Evolutionary conservation across 805 yeast species (phyloP), one percentile per base, ranked within the genome.

Genomic region (Maudiozyma pseudohumilis): DNA sequence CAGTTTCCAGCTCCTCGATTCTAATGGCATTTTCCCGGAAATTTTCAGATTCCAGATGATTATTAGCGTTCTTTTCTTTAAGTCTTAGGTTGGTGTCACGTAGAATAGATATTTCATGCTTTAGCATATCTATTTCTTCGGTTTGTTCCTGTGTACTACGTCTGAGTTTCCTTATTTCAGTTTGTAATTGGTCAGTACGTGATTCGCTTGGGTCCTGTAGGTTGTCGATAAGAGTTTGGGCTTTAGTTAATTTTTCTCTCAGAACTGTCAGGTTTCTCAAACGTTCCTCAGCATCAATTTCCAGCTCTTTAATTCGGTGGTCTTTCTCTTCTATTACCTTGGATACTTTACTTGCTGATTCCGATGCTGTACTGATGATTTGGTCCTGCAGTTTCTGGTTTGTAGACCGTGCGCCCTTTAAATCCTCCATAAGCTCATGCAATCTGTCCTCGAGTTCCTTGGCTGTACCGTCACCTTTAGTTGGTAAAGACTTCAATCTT

Each of bases 181-280:
- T 16, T 5, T 16, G 29, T n/a, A n/a, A n/a, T 18, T 49, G 43
- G 12, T 40, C 39, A 5, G 40, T 39, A 4, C 48, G 30, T 30
- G 47, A 52, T 19, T 42, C 39, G 6, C 41, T 41, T 11, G 53
- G 41, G 18, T 47, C 53, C 30, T 41, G 38, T 9, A 46, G 10
- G 18, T 29, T 29, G n/a, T 30, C 31, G 5, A 39, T 6, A 12
- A 22, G 8, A 2, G 24, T 25, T 9, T 32, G 26, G 16, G 26
- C 21, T 6, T 20, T 29, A 16, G 20, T 29, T n/a, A 30, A 6
- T 16, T 18, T 20, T 12, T 30, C 31, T 6, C 31, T 34, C 13
- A 21, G 12, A 20, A 15, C 24, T 3, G 25, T 20, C 18, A 34
- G 18, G 6, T 9, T 16, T 20, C 4, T 6, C n/a, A 26, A 19